These are phyloP conservation scores for Paramecium bursaria DNA, from an alignment of 73 alveolate species.

Conservation along the genomic window DNA sequence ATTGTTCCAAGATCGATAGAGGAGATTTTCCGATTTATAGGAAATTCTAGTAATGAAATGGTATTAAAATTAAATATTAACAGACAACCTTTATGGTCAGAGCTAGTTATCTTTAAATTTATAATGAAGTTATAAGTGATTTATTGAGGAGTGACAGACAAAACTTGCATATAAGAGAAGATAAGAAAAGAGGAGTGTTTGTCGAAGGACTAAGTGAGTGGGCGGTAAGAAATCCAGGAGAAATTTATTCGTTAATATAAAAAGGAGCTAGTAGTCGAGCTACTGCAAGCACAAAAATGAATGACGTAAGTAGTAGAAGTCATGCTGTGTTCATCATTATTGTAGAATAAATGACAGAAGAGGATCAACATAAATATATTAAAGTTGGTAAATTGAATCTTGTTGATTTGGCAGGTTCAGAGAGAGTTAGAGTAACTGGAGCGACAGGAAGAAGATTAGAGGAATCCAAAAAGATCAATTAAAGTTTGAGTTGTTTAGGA, in stretches of 20 bases:
- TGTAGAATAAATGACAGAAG: conserved; percentile 78
- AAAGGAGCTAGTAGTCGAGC: conserved; percentile 95
- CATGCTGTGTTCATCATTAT: conserved; percentile 98
- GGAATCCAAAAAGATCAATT: conserved; percentile 98
- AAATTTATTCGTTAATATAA: conserved; percentile 90
- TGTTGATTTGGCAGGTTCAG: conserved; percentile 99
- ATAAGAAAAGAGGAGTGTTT: conserved; percentile 96
- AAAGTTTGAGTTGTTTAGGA: conserved; percentile 98
- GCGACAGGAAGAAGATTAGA: conserved; percentile 98
- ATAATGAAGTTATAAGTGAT: conserved; percentile 97
- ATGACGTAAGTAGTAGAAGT: conserved; percentile 96
- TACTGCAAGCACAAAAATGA: conserved; percentile 97
- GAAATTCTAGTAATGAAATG: conserved; percentile 76
- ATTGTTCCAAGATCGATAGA: conserved; percentile 98
- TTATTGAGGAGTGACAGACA: conserved; percentile 94
- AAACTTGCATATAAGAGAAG: conserved; percentile 93
- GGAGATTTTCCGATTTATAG: conserved; percentile 92
- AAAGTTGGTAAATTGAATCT: conserved; percentile 96
- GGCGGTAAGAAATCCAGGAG: conserved; percentile 97
- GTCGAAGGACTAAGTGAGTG: conserved; percentile 99
- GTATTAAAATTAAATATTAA: no score
- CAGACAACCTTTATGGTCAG: conserved; percentile 95
- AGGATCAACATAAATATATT: conserved; percentile 74
- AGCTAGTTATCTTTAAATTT: conserved; percentile 96
- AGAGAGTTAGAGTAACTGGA: conserved; percentile 98